These are phyloP conservation scores for Syzygium jambos DNA, from an alignment of 345 rosid genomes.

Conservation along the genomic window DNA sequence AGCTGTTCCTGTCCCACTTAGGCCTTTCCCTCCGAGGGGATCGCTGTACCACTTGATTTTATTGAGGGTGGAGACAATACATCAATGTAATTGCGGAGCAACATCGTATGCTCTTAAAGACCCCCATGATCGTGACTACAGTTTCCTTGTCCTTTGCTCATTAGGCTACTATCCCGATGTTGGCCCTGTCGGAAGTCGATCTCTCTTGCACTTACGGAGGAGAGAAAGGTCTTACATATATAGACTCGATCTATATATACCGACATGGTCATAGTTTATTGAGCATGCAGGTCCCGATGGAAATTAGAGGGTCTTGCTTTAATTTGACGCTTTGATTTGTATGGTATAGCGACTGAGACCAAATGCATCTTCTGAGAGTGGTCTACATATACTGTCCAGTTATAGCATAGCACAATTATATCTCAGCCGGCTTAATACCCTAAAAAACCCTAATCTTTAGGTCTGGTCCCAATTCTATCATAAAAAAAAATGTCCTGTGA, in stretches of 20 bases:
- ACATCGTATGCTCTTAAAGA: neutral
- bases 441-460: no score
- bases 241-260: neutral
- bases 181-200: neutral
- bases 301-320: neutral
- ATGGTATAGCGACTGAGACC: neutral
- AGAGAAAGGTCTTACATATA: neutral
- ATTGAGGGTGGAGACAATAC: neutral
- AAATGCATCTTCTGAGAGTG: neutral
- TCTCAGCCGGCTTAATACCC: neutral
- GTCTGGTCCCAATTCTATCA: no score
- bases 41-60: neutral
- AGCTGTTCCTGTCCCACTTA: neutral
- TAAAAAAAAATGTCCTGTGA: no score
- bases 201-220: neutral
- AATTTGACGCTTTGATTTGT: neutral
- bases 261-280: neutral
- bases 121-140: neutral
- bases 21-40: neutral
- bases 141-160: neutral
- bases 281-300: neutral
- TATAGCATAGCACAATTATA: neutral
- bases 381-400: neutral
- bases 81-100: neutral
- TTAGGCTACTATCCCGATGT: neutral